phyloP scores from a whole-genome alignment of 208 protist species.

The Strigomonas culicis region DNA sequence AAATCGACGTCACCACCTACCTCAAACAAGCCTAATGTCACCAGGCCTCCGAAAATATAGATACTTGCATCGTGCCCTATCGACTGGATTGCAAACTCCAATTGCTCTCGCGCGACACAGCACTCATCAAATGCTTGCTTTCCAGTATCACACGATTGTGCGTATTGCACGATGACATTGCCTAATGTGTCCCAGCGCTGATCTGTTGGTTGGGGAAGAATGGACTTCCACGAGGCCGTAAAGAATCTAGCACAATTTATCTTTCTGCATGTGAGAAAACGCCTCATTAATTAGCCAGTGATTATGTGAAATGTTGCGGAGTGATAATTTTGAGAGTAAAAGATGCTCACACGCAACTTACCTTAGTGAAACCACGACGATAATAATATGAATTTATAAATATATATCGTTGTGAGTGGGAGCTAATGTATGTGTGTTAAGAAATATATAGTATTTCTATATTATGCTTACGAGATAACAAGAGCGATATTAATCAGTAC shows the following conservation, averaged over 20 bases:
- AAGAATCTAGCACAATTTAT: slow-evolving; percentile 8
- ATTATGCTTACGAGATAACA: too few species aligned
- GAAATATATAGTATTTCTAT: too few species aligned
- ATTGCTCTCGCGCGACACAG: slow-evolving; percentile 60
- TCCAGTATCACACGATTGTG: slow-evolving; percentile 68
- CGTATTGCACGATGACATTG: slow-evolving; percentile 51
- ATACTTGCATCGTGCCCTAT: slow-evolving; percentile 84
- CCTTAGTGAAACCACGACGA: too few species aligned
- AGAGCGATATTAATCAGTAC: too few species aligned
- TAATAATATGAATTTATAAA: too few species aligned
- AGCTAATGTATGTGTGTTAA: too few species aligned
- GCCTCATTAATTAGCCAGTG: too few species aligned
- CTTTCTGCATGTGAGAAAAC: too few species aligned
- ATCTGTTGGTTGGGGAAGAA: slow-evolving; percentile 31
- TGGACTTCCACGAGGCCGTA: slow-evolving; percentile 57
- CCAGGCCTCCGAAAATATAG: slow-evolving; percentile 86
- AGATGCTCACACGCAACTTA: too few species aligned
- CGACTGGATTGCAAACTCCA: slow-evolving; percentile 75
- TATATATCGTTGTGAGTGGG: too few species aligned
- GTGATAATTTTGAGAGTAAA: too few species aligned
- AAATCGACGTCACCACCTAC: slow-evolving; percentile 89
- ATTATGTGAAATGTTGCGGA: too few species aligned
- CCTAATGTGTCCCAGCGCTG: slow-evolving; percentile 50
- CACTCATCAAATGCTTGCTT: slow-evolving; percentile 82
- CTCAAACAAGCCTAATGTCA: slow-evolving; percentile 71